Evolutionary conservation across 2,329 filamentous ascomycete species (phyloP).

Genomic region (Xylariales sp.): DNA sequence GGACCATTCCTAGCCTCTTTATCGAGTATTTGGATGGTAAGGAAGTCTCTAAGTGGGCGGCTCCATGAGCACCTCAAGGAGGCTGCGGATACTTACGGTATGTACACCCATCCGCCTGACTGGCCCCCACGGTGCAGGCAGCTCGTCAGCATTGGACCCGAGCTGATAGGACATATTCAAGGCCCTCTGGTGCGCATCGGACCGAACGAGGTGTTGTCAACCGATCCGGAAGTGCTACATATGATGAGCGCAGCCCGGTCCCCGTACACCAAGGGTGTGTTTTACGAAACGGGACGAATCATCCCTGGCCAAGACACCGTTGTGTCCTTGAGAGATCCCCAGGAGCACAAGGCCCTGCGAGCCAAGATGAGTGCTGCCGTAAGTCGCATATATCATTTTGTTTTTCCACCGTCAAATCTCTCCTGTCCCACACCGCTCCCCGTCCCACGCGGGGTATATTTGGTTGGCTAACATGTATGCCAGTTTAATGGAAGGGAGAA

Average conservation of each 20-base stretch:
- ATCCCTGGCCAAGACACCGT: constrained; percentile 30
- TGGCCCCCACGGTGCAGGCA: too few relatives aligned
- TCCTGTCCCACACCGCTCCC: background rate
- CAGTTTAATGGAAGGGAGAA: constrained; percentile 49
- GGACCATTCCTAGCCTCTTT: constrained; percentile 21
- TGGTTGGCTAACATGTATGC: constrained; percentile 10
- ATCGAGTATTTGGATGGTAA: constrained; percentile 20
- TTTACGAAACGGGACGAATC: constrained; percentile 32
- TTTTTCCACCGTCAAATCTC: background rate
- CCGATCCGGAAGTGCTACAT: constrained; percentile 16
- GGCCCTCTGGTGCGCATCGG: constrained; percentile 19
- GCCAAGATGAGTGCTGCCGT: constrained; percentile 39
- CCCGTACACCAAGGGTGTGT: constrained; percentile 30
- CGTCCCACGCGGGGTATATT: background rate
- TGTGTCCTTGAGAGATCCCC: constrained; percentile 29
- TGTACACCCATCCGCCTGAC: constrained; percentile 1
- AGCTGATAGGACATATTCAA: too few relatives aligned
- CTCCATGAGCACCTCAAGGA: constrained; percentile 18
- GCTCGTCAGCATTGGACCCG: too few relatives aligned
- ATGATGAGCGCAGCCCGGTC: constrained; percentile 30
- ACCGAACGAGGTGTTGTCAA: constrained; percentile 20
- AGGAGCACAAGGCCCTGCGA: constrained; percentile 31
- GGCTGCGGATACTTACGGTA: constrained; percentile 14
- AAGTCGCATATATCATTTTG: constrained; percentile 12
- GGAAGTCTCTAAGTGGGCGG: constrained; percentile 15